phyloP scores from a whole-genome alignment of 768 basidiomycete genomes.

The Pisolithus orientalis region DNA sequence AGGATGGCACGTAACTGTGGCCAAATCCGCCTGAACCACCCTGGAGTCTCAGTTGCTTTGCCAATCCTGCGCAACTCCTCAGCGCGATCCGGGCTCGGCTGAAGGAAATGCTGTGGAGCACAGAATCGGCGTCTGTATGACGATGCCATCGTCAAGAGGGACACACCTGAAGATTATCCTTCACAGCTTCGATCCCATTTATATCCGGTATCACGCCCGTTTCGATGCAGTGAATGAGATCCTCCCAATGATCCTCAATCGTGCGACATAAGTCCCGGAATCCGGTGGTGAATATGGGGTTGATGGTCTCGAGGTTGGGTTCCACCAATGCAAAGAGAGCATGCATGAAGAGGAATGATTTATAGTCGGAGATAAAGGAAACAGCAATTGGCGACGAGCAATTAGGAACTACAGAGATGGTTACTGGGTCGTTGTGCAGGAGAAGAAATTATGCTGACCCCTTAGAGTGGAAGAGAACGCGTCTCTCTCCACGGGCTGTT shows the following conservation, averaged over 20 bases:
- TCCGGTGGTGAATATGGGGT: constrained; percentile 14
- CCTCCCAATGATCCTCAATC: constrained; percentile 16
- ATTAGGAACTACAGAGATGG: constrained; percentile 3
- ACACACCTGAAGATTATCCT: constrained; percentile 6
- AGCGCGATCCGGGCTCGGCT: constrained; percentile 12
- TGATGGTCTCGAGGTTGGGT: constrained; percentile 12
- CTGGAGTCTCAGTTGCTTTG: background rate
- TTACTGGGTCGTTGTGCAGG: too few relatives aligned
- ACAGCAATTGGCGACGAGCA: constrained; percentile 11
- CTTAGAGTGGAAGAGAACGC: background rate
- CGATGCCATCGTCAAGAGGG: too few relatives aligned
- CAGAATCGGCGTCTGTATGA: background rate
- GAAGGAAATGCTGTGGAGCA: constrained; percentile 10
- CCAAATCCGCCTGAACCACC: constrained; percentile 18
- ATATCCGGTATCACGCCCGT: constrained; percentile 11
- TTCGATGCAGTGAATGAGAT: constrained; percentile 12
- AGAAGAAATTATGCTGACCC: constrained; percentile 1
- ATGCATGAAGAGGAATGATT: constrained; percentile 18
- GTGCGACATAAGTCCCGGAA: constrained; percentile 15
- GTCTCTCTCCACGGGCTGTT: constrained; percentile 12
- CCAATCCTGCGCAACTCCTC: constrained; percentile 9
- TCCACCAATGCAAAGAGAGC: constrained; percentile 16
- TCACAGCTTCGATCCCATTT: constrained; percentile 6
- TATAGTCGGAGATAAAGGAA: constrained; percentile 16
- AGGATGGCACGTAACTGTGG: constrained; percentile 7